These are phyloP conservation scores for Aspergillus clavatus DNA, from an alignment of 2,329 filamentous ascomycete species.

Conservation along the genomic window DNA sequence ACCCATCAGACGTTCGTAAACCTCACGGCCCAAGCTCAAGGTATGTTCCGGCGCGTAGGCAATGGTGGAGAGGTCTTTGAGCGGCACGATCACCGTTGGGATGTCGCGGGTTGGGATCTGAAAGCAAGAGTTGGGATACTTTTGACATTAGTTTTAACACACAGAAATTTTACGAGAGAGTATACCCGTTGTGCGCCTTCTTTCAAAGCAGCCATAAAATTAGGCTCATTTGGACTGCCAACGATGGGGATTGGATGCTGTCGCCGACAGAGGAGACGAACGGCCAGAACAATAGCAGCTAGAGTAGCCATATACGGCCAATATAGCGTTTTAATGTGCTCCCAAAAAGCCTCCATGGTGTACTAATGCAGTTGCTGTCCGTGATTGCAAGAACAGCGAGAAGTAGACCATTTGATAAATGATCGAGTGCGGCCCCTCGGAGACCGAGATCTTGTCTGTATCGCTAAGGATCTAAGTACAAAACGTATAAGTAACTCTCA, in stretches of 20 bases:
- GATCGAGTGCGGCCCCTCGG: background rate
- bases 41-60: background rate
- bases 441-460: background rate
- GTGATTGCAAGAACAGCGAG: background rate
- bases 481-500: background rate
- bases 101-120: background rate
- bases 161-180: background rate
- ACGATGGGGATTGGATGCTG: background rate
- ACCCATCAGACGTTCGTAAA: constrained; percentile 2
- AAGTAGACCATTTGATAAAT: background rate
- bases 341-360: background rate
- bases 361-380: background rate
- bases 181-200: background rate
- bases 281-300: background rate
- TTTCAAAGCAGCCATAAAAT: background rate
- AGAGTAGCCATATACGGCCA: background rate
- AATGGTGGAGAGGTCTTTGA: background rate
- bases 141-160: background rate
- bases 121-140: background rate
- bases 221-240: background rate
- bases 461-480: background rate
- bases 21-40: background rate
- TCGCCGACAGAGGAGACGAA: background rate
- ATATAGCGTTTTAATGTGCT: background rate
- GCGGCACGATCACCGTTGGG: background rate